Conservation (phyloP, 441 rosid species). For the Erysimum pusillum region DNA sequence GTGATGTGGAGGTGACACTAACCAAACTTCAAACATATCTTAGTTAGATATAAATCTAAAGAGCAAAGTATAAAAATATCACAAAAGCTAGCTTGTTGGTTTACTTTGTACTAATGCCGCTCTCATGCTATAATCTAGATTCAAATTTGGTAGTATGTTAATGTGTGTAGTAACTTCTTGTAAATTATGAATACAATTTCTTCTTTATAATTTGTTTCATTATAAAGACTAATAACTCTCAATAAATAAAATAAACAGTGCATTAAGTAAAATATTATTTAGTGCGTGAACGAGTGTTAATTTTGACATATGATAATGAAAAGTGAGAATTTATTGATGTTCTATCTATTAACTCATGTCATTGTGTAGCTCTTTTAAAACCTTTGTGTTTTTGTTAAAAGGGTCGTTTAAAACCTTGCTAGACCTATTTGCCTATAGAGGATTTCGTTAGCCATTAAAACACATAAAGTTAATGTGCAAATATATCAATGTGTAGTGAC, state of each 20-base stretch:
- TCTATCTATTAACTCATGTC: background rate
- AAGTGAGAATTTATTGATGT: no score
- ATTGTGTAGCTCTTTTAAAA: background rate
- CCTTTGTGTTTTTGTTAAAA: background rate
- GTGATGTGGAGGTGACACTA: conserved; percentile 46
- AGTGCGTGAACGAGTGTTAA: no score
- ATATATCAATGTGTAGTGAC: no score
- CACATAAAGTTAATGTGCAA: background rate
- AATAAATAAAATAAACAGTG: background rate
- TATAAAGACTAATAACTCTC: background rate
- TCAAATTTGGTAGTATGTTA: background rate
- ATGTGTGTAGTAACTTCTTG: background rate
- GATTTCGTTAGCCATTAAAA: conserved; percentile 20
- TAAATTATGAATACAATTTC: background rate
- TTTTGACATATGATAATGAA: no score
- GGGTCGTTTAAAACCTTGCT: conserved; percentile 7
- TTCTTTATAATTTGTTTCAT: no score
- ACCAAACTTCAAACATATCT: conserved; percentile 16
- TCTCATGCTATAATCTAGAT: background rate
- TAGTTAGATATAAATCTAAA: background rate
- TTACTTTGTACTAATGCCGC: background rate
- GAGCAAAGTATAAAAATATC: background rate
- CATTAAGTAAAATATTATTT: no score
- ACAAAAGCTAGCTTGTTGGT: background rate
- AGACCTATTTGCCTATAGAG: conserved; percentile 8